Evolutionary conservation across 129 eudicot species (phyloP).

Genomic region (Glebionis coronaria): DNA sequence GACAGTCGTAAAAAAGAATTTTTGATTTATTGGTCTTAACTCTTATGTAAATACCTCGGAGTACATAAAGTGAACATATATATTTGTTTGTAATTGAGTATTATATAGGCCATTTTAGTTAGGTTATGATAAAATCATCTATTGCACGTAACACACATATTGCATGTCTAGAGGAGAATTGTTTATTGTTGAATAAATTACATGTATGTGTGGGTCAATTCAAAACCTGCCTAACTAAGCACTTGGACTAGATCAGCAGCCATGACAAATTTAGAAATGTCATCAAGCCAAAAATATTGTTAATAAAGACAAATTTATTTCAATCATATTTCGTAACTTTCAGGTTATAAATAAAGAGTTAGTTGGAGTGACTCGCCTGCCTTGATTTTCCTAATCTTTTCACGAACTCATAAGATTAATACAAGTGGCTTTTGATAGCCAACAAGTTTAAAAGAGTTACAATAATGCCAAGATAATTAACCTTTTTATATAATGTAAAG

Average conservation of each 20-base stretch:
- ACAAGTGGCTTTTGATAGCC: constrained; percentile 26
- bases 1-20: too few species aligned
- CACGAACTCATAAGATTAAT: not conserved
- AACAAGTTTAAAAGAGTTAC: not conserved
- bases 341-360: not conserved
- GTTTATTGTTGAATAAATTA: not conserved
- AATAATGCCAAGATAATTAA: not conserved
- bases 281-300: not conserved
- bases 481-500: not conserved
- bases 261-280: not conserved
- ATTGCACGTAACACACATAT: not conserved
- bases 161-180: too few species aligned
- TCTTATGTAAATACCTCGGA: too few species aligned
- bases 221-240: not conserved
- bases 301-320: too few species aligned
- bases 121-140: not conserved
- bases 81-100: too few species aligned
- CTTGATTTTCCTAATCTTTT: constrained; percentile 16
- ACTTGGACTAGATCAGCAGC: constrained; percentile 3
- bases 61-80: too few species aligned
- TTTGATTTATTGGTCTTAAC: too few species aligned
- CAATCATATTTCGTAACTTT: not conserved
- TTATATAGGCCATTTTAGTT: too few species aligned
- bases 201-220: constrained; percentile 5
- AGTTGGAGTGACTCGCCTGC: constrained; percentile 26